phyloP scores from a whole-genome alignment of 306 rosid genomes.

The Vicia villosa region DNA sequence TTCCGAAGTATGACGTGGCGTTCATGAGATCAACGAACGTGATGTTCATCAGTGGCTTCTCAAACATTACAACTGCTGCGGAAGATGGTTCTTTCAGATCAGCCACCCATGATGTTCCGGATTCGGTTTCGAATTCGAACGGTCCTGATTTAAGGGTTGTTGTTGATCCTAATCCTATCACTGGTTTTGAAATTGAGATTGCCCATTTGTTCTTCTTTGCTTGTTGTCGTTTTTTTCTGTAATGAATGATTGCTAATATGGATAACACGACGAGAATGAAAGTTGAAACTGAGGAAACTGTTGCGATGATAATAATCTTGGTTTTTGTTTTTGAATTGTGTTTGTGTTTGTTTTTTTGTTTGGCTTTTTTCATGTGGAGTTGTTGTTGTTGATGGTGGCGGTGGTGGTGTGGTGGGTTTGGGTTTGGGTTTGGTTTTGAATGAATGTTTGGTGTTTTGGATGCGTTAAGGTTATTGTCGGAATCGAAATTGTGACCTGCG shows the following conservation, averaged over 20 bases:
- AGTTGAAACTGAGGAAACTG: slow-evolving; percentile 42
- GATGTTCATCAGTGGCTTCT: slow-evolving; percentile 86
- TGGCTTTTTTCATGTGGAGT: not conserved
- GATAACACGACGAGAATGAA: slow-evolving; percentile 35
- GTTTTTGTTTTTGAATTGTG: slow-evolving; percentile 37
- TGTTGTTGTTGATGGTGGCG: not conserved
- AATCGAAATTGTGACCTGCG: slow-evolving; percentile 55
- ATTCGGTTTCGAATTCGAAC: slow-evolving; percentile 83
- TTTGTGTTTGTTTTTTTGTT: not conserved
- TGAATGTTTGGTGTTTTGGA: slow-evolving; percentile 36
- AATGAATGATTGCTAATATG: slow-evolving; percentile 27
- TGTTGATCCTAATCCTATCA: slow-evolving; percentile 43
- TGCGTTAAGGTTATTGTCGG: slow-evolving; percentile 16
- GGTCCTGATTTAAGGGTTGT: slow-evolving; percentile 71
- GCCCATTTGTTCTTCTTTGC: slow-evolving; percentile 79
- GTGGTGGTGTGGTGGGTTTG: slow-evolving; percentile 32
- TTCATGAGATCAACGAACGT: slow-evolving; percentile 82
- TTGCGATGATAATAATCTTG: slow-evolving; percentile 37
- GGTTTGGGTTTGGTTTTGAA: slow-evolving; percentile 27
- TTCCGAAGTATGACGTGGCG: slow-evolving; percentile 96
- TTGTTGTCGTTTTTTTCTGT: slow-evolving; percentile 49
- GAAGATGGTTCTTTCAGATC: slow-evolving; percentile 84
- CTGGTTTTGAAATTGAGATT: slow-evolving; percentile 86
- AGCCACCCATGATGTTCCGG: slow-evolving; percentile 90
- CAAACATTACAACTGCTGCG: slow-evolving; percentile 85